phyloP scores from a whole-genome alignment of 2,329 filamentous ascomycete species.

The Tricladium varicosporioides region DNA sequence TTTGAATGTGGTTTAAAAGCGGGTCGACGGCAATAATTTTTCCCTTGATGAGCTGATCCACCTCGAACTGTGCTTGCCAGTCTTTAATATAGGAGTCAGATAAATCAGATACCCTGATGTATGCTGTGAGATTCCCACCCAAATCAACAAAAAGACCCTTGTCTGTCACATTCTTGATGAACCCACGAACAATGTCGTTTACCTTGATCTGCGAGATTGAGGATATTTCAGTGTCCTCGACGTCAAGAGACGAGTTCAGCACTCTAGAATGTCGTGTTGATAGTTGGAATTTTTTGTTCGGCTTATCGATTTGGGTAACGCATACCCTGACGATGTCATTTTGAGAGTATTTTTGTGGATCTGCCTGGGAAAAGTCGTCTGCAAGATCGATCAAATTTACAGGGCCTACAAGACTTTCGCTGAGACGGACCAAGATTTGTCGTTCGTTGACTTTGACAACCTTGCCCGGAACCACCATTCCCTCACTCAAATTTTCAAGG shows the following conservation, averaged over 20 bases:
- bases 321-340: slow-evolving; percentile 88
- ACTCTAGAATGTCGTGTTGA: slow-evolving; percentile 86
- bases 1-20: slow-evolving; percentile 68
- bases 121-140: slow-evolving; percentile 76
- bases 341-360: slow-evolving; percentile 72
- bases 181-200: slow-evolving; percentile 83
- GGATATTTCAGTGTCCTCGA: slow-evolving; percentile 78
- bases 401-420: slow-evolving; percentile 74
- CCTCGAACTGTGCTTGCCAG: slow-evolving; percentile 86
- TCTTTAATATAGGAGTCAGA: slow-evolving; percentile 92
- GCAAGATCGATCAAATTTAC: slow-evolving; percentile 79
- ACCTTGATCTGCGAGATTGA: slow-evolving; percentile 67
- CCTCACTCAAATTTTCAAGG: slow-evolving; percentile 70
- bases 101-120: slow-evolving; percentile 82
- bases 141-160: slow-evolving; percentile 86
- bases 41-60: slow-evolving; percentile 88
- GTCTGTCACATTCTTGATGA: slow-evolving; percentile 85
- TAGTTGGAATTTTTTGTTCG: slow-evolving; percentile 80
- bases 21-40: slow-evolving; percentile 73
- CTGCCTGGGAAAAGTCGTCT: slow-evolving; percentile 82
- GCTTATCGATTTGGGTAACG: slow-evolving; percentile 73
- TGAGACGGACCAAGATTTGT: slow-evolving; percentile 81
- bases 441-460: slow-evolving; percentile 85
- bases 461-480: slow-evolving; percentile 78
- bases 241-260: slow-evolving; percentile 76